Conservation (phyloP, 2,329 filamentous ascomycete genomes). For the Fusarium xylarioides region DNA sequence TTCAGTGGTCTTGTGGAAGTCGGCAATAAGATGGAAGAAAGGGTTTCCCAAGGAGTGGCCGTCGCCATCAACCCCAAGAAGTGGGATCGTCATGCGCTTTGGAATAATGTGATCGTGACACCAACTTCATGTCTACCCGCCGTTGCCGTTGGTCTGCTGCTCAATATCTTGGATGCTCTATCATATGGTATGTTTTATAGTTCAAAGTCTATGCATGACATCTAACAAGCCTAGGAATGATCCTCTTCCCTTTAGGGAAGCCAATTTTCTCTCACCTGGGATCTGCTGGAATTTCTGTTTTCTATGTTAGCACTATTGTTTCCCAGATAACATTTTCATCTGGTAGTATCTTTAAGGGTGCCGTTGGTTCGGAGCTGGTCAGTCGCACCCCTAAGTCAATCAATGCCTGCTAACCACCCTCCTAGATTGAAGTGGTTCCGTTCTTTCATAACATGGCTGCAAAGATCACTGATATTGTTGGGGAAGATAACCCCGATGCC, state of each 20-base stretch:
- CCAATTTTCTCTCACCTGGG: conserved; percentile 86
- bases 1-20: conserved; percentile 45
- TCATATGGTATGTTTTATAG: conserved; percentile 75
- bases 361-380: conserved; percentile 92
- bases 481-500: conserved; percentile 81
- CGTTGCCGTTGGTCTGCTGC: conserved; percentile 84
- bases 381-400: conserved; percentile 37
- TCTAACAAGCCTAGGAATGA: conserved; percentile 71
- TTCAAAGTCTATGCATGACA: background rate
- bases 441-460: conserved; percentile 99
- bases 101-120: conserved; percentile 69
- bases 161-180: conserved; percentile 93
- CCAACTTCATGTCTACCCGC: conserved; percentile 81
- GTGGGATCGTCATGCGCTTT: conserved; percentile 76
- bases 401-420: conserved; percentile 9
- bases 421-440: conserved; percentile 91
- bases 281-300: conserved; percentile 95
- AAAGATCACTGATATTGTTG: conserved; percentile 81
- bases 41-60: conserved; percentile 44
- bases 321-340: conserved; percentile 90
- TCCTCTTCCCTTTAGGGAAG: conserved; percentile 90
- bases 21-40: conserved; percentile 46
- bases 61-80: conserved; percentile 68
- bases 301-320: conserved; percentile 97
- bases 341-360: conserved; percentile 88